These are phyloP conservation scores for Monilinia aucupariae DNA, from an alignment of 2,329 filamentous ascomycete genomes.

Conservation along the genomic window DNA sequence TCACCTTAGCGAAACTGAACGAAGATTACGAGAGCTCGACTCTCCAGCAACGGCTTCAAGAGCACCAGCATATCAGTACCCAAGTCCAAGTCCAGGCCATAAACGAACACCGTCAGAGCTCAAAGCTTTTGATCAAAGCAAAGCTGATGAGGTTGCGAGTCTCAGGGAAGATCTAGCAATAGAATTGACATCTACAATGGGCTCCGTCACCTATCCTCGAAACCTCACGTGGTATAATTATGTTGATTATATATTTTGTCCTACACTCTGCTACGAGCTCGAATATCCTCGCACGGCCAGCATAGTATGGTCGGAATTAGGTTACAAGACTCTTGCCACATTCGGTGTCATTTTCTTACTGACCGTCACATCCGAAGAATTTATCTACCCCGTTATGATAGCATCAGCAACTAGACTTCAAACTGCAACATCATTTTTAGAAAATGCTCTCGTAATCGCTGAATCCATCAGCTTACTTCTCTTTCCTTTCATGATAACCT, in stretches of 20 bases:
- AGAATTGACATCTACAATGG: slow-evolving; percentile 86
- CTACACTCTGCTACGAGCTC: slow-evolving; percentile 94
- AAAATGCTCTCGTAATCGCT: slow-evolving; percentile 72
- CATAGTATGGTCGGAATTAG: slow-evolving; percentile 75
- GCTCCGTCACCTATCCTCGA: slow-evolving; percentile 80
- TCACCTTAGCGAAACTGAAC: slow-evolving; percentile 81
- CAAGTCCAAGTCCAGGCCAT: slow-evolving; percentile 36
- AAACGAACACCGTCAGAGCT: slow-evolving; percentile 21
- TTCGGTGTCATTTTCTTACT: slow-evolving; percentile 97
- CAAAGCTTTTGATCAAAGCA: slow-evolving; percentile 27
- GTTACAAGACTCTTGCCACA: slow-evolving; percentile 79
- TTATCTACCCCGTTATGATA: slow-evolving; percentile 82
- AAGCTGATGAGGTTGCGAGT: slow-evolving; percentile 43
- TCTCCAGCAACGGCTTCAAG: slow-evolving; percentile 63
- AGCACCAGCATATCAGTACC: slow-evolving; percentile 72
- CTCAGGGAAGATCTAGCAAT: slow-evolving; percentile 82
- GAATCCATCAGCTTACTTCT: slow-evolving; percentile 88
- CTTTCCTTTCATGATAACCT: slow-evolving; percentile 96
- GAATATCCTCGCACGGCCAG: slow-evolving; percentile 79
- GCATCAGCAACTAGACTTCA: slow-evolving; percentile 58
- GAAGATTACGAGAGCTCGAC: slow-evolving; percentile 74
- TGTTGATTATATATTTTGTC: slow-evolving; percentile 80
- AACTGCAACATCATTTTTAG: slow-evolving; percentile 42
- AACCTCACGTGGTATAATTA: slow-evolving; percentile 84
- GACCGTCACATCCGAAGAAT: slow-evolving; percentile 86